Base-by-base conservation (phyloP, 2,329 filamentous ascomycete species). In the Penicillium sp. region DNA sequence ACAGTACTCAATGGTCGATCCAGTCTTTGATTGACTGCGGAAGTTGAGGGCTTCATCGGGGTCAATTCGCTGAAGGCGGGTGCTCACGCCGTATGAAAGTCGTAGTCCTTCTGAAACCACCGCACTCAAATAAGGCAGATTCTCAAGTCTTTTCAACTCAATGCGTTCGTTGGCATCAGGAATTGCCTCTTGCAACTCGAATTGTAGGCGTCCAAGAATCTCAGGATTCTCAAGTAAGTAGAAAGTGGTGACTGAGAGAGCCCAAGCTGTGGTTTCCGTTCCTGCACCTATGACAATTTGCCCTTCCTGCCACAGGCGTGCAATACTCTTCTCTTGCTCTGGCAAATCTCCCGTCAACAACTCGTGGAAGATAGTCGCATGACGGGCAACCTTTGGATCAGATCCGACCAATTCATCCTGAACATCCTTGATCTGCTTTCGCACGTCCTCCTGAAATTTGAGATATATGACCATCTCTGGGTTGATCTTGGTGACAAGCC, bases 311-410 rank as follows among this genome's bases (percentile, higher is more conserved):
- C 59, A 54, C 16, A 70, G 47, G 10, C 66, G 61, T 12, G 36
- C 45, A 3, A 58, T 31, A 0, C 39, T 63, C 51, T 71, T 74
- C 43, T 78, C 72, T 12, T 71, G 61, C 1, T 51, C 58, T 31
- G 60, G 69, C 21, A 77, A 52, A 1, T 67, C 57, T 1, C 70
- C 72, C 26, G 72, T 61, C 9, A 74, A 39, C 15, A 70, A 26
- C 10, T 62, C 65, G 28, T 66, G 31, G 72, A 65, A 41, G 21
- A 58, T 28, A n/a, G 53, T 58, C 6, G 42, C 42, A 38, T 51
- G 50, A 7, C 47, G 53, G 16, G 7, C 24, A 4, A 13, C 18
- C 21, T 56, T 47, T 2, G 36, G 28, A 6, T 45, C 18, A 5
- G 18, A 6, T 3, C 18, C 38, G 0, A 33, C 12, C 15, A 41